Evolutionary conservation across 1,284 basidiomycete species (phyloP), one percentile per base, ranked within the genome.

Genomic region (Athelia sp.): DNA sequence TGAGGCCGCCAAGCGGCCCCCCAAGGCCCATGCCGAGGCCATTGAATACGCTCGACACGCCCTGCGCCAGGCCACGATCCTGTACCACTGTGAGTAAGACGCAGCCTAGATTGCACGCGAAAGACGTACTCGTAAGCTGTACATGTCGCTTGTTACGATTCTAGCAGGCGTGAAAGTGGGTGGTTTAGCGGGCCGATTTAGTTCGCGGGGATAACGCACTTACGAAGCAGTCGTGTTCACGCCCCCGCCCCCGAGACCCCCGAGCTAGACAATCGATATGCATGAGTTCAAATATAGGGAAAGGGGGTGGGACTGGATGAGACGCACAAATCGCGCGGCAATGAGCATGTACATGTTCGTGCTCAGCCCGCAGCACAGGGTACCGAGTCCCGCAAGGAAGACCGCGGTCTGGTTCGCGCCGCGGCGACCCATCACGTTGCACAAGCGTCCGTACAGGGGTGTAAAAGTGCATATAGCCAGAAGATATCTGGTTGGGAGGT

Each of bases 401-500:
- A 93, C 71, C 1, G 90, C 89, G 0, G 75, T 72, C 48, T 86
- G 82, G 56, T 86, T 82, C 13, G 89, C 87, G 18, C 76, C 76
- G 54, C 82, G 76, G 14, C 91, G 73, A 9, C 92, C 92, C 63
- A 93, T 67, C 3, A 90, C 87, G 61, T 92, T 85, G 58, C 79
- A 85, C 17, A 92, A 66, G 23, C 88, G 79, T 13, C 89, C 89
- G 61, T 91, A 92, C 8, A 91, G 68, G 0, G 89, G 89, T 0
- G 88, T 91, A 57, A 92, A 91, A 0, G 87, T 88, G 59, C 85
- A 88, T 10, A 81, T 87, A 3, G 88, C 83, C 24, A 92, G 75
- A 13, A 92, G 68, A 62, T 87, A 91, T 15, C 84, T 87, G 53
- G 13, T 29, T 4, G 26, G 26, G 22, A 17, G 2, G 18, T 43